Evolutionary conservation across 164 flowering plant species (phyloP).

Genomic region (Malania oleifera): DNA sequence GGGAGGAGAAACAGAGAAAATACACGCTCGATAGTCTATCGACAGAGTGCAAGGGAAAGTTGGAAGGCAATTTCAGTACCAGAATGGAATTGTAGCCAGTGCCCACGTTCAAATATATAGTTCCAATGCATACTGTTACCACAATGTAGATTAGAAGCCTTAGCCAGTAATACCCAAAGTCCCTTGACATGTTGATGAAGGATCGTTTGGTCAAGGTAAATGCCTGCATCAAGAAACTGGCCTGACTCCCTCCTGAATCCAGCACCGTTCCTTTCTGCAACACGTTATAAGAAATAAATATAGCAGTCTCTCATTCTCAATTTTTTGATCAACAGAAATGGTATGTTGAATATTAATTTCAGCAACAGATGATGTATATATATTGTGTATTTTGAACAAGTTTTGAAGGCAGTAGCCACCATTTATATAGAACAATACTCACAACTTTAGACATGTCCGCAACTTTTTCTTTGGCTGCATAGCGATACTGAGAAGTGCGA

Average conservation of each 20-base stretch:
- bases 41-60: no score
- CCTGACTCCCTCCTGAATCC: slow-evolving; percentile 89
- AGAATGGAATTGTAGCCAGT: slow-evolving; percentile 72
- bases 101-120: slow-evolving; percentile 77
- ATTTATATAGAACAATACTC: slow-evolving; percentile 23
- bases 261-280: slow-evolving; percentile 88
- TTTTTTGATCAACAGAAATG: no score
- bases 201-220: slow-evolving; percentile 82
- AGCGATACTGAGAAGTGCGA: slow-evolving; percentile 50
- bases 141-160: slow-evolving; percentile 80
- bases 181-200: slow-evolving; percentile 88
- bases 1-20: no score
- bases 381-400: no score
- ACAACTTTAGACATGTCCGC: slow-evolving; percentile 81
- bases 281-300: background rate
- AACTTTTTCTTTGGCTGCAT: slow-evolving; percentile 52
- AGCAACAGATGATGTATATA: no score
- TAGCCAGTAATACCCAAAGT: slow-evolving; percentile 97
- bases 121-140: slow-evolving; percentile 87
- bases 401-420: no score
- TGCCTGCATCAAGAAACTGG: slow-evolving; percentile 86
- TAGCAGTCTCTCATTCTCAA: no score
- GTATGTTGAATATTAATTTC: no score
- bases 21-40: no score
- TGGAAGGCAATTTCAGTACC: slow-evolving; percentile 32